phyloP scores from a whole-genome alignment of 495 filamentous ascomycete genomes.

The Aspergillus sparsus region DNA sequence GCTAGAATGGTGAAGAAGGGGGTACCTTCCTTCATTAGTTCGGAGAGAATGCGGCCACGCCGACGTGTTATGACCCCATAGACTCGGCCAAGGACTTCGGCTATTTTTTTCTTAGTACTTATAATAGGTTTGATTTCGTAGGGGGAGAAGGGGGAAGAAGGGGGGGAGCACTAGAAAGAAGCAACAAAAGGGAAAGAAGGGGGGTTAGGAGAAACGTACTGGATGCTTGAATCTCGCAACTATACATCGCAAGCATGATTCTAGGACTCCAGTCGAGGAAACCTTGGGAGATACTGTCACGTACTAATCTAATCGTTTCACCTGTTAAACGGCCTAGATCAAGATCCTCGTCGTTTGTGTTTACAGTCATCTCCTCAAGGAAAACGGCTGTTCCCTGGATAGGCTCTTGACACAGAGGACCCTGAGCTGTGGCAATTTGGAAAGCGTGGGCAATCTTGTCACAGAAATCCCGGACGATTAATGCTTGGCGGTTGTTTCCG shows the following conservation, averaged over 20 bases:
- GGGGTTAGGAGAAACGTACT: conserved; percentile 54
- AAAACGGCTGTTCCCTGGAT: conserved; percentile 93
- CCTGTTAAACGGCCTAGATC: conserved; percentile 86
- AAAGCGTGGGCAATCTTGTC: conserved; percentile 93
- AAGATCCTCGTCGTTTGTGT: conserved; percentile 57
- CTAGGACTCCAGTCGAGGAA: conserved; percentile 96
- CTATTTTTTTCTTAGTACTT: conserved; percentile 33
- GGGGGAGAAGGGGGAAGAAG: too few relatives aligned
- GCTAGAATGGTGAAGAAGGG: conserved; percentile 93
- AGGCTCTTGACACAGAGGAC: conserved; percentile 90
- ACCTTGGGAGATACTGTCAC: conserved; percentile 78
- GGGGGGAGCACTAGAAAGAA: background rate
- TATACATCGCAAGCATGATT: conserved; percentile 96
- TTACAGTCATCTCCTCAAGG: conserved; percentile 73
- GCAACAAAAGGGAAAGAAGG: background rate
- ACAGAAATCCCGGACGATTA: conserved; percentile 71
- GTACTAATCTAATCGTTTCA: conserved; percentile 85
- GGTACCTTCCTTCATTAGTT: conserved; percentile 90
- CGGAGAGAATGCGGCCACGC: conserved; percentile 83
- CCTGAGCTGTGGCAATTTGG: conserved; percentile 86
- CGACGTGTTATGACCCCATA: conserved; percentile 92
- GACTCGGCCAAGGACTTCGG: conserved; percentile 91
- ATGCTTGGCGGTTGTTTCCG: conserved; percentile 47
- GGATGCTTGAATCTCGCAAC: conserved; percentile 93
- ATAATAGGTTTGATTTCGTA: too few relatives aligned